Conservation (phyloP, 2,329 filamentous ascomycete genomes). For the Plectosphaerella cucumerina region DNA sequence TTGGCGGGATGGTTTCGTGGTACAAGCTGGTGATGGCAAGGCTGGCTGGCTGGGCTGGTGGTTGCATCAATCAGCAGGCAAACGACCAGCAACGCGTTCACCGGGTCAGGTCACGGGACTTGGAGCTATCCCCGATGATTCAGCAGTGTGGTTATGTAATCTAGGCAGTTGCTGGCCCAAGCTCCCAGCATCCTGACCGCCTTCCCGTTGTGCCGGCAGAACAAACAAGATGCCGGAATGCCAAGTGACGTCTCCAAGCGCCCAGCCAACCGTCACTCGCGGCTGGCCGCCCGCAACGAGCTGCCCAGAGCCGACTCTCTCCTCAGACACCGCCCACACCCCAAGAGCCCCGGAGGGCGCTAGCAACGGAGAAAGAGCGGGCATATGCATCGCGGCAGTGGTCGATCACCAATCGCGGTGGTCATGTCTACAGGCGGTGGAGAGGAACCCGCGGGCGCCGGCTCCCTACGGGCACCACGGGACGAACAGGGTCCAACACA, state of each 20-base stretch:
- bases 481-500: too few species aligned
- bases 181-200: neutral
- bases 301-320: too few species aligned
- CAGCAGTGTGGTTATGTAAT: neutral
- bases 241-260: too few species aligned
- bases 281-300: too few species aligned
- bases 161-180: neutral
- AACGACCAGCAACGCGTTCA: constrained; percentile 14
- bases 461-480: too few species aligned
- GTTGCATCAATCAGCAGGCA: constrained; percentile 7
- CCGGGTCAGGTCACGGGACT: neutral
- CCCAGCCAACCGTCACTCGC: too few species aligned
- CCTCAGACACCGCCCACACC: too few species aligned
- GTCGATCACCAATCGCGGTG: neutral
- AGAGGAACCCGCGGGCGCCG: too few species aligned
- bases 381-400: neutral
- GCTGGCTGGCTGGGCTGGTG: constrained; percentile 6
- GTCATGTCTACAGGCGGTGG: neutral
- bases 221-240: too few species aligned
- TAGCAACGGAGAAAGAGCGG: neutral
- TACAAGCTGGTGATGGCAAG: constrained; percentile 11
- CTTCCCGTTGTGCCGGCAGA: too few species aligned
- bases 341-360: neutral
- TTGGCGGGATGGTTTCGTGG: constrained; percentile 14
- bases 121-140: neutral